Evolutionary conservation across 225 moss, liverwort and hornwort genomes (phyloP).

Genomic region (Sphagnum contortum): DNA sequence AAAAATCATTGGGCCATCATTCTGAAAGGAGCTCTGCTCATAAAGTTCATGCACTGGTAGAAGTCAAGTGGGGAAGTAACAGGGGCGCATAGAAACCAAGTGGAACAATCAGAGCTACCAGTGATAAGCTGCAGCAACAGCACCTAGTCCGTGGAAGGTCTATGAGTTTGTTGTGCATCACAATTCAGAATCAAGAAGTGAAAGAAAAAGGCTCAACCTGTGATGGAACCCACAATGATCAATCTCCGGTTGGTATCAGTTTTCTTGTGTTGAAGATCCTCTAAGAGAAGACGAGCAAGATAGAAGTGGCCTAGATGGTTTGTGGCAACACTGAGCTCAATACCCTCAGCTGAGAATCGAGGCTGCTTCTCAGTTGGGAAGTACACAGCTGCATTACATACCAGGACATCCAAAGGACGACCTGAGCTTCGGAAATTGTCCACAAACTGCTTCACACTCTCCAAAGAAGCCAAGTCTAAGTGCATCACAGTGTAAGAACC

Average conservation of each 20-base stretch:
- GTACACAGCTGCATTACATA: slow-evolving; percentile 97
- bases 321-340: slow-evolving; percentile 90
- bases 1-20: neutral
- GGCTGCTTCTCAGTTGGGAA: slow-evolving; percentile 96
- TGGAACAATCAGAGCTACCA: no score
- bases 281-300: slow-evolving; percentile 63
- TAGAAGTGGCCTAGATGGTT: slow-evolving; percentile 96
- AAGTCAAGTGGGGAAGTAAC: no score
- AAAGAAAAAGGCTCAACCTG: slow-evolving; percentile 33
- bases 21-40: no score
- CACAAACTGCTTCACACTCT: slow-evolving; percentile 81
- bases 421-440: slow-evolving; percentile 78
- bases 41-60: no score
- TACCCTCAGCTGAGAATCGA: slow-evolving; percentile 83
- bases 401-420: slow-evolving; percentile 77
- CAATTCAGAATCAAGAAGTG: neutral
- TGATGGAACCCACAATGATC: slow-evolving; percentile 97
- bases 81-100: no score
- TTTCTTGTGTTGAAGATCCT: slow-evolving; percentile 80
- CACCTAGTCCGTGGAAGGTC: no score
- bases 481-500: slow-evolving; percentile 81
- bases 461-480: slow-evolving; percentile 77
- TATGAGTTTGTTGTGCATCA: neutral
- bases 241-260: slow-evolving; percentile 35
- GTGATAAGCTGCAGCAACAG: no score